Conservation (phyloP, 176 grass and related monocot species). For the Typha latifolia region DNA sequence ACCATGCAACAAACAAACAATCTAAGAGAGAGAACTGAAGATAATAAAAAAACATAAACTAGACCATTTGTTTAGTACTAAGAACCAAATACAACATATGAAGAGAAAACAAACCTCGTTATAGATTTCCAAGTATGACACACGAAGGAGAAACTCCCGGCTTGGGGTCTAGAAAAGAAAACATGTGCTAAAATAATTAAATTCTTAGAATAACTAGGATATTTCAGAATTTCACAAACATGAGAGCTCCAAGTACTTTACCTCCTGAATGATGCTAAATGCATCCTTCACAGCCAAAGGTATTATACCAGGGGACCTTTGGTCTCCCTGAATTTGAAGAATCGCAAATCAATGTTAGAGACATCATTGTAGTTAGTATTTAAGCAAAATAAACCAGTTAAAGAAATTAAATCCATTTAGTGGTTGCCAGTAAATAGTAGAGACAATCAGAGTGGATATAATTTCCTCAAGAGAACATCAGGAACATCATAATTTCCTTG, state of each 20-base stretch:
- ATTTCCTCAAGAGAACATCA: too few species aligned
- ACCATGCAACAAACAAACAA: too few species aligned
- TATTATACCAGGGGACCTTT: slow-evolving; percentile 99
- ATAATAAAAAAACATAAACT: background rate
- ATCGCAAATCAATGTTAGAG: background rate
- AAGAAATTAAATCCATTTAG: too few species aligned
- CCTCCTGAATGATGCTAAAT: slow-evolving; percentile 99
- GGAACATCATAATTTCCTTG: too few species aligned
- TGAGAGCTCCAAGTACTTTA: slow-evolving; percentile 23
- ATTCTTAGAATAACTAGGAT: slow-evolving; percentile 9
- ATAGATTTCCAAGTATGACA: slow-evolving; percentile 99
- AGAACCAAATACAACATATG: slow-evolving; percentile 16
- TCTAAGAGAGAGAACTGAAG: background rate
- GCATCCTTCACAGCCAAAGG: slow-evolving; percentile 99
- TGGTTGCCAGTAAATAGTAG: too few species aligned
- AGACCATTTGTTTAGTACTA: slow-evolving; percentile 13
- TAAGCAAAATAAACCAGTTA: too few species aligned
- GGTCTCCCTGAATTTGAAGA: slow-evolving; percentile 68
- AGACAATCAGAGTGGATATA: too few species aligned
- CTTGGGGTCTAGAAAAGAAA: slow-evolving; percentile 61
- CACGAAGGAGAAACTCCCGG: slow-evolving; percentile 92
- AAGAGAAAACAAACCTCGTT: slow-evolving; percentile 63
- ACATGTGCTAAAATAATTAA: slow-evolving; percentile 13
- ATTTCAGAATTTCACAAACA: background rate
- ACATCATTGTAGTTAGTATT: too few species aligned